Evolutionary conservation across 1,139 yeast species (phyloP).

Genomic region (Suhomyces bribrorum): DNA sequence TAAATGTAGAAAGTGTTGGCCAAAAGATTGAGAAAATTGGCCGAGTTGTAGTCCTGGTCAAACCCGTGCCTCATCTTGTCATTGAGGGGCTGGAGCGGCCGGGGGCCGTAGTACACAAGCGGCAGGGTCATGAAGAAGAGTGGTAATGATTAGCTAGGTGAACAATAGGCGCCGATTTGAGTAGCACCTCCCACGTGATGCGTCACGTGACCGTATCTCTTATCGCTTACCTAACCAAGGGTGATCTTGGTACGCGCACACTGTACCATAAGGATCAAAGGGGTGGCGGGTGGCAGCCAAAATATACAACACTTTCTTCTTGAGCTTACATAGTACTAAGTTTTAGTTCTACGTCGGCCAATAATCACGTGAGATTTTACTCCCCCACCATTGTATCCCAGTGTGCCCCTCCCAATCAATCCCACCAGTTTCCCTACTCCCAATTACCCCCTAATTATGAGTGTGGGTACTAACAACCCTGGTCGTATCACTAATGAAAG

Average conservation of each 20-base stretch:
- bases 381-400: no score
- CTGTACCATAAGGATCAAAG: not conserved
- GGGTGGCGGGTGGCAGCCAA: not conserved
- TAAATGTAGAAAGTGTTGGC: conserved; percentile 77
- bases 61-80: conserved; percentile 77
- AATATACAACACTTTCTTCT: not conserved
- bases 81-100: conserved; percentile 48
- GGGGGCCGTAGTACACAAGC: conserved; percentile 31
- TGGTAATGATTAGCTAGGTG: no score
- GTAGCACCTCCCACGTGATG: no score
- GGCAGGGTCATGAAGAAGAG: conserved; percentile 23
- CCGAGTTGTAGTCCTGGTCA: conserved; percentile 65
- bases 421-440: not conserved
- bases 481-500: conserved; percentile 18
- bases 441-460: conserved; percentile 5
- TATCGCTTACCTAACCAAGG: not conserved
- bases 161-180: no score
- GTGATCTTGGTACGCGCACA: not conserved
- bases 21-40: conserved; percentile 62
- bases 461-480: not conserved
- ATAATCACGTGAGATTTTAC: no score
- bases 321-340: no score
- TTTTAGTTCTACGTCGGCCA: no score
- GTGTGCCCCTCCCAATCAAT: not conserved
- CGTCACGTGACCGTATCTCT: conserved; percentile 2